Evolutionary conservation across 2,329 filamentous ascomycete species (phyloP).

Genomic region (Fusarium buxicola): DNA sequence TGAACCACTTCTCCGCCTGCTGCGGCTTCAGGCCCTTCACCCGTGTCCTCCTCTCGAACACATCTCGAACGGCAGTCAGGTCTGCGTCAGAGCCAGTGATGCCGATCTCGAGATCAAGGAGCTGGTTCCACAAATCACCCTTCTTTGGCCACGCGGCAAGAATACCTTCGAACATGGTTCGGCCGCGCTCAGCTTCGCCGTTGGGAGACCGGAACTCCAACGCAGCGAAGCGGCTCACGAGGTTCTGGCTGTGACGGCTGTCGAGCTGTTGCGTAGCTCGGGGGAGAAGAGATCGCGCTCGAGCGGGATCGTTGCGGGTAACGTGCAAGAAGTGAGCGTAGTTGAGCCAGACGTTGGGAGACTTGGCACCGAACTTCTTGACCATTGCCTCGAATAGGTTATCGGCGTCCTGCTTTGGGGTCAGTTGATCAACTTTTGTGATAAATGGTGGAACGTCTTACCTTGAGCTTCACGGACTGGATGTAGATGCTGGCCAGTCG

Average conservation of each 20-base stretch:
- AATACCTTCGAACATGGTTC: slow-evolving; percentile 93
- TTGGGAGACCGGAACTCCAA: slow-evolving; percentile 88
- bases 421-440: slow-evolving; percentile 42
- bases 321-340: slow-evolving; percentile 94
- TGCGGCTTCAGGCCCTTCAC: slow-evolving; percentile 81
- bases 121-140: slow-evolving; percentile 92
- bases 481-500: slow-evolving; percentile 95
- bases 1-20: slow-evolving; percentile 89
- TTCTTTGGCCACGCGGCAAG: slow-evolving; percentile 88
- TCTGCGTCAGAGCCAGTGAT: slow-evolving; percentile 66
- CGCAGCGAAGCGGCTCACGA: slow-evolving; percentile 89
- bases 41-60: slow-evolving; percentile 84
- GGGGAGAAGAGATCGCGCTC: slow-evolving; percentile 80
- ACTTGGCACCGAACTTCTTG: slow-evolving; percentile 88
- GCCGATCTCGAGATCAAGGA: slow-evolving; percentile 84
- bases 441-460: slow-evolving; percentile 59
- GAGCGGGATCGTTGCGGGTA: slow-evolving; percentile 74
- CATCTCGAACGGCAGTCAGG: slow-evolving; percentile 70
- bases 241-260: slow-evolving; percentile 69
- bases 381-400: slow-evolving; percentile 85
- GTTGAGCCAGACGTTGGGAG: slow-evolving; percentile 88
- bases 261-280: slow-evolving; percentile 88
- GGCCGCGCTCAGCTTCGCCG: slow-evolving; percentile 88
- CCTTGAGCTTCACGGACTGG: slow-evolving; percentile 84
- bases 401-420: slow-evolving; percentile 79